Evolutionary conservation across 2,329 filamentous ascomycete genomes (phyloP).

Genomic region (Alternaria postmessia): DNA sequence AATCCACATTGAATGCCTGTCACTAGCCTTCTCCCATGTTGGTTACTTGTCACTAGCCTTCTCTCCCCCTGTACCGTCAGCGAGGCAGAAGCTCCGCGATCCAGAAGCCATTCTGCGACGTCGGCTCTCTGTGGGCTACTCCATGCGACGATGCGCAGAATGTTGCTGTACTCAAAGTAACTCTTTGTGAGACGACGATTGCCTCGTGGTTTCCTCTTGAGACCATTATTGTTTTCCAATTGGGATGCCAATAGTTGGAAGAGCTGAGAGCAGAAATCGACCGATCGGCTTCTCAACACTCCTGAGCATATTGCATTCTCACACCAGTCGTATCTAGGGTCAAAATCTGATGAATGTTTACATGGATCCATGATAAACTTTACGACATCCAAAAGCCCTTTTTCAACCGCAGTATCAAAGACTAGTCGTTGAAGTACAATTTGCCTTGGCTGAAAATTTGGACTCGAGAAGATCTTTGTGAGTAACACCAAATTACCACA

Average conservation of each 20-base stretch:
- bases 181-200: neutral
- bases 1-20: neutral
- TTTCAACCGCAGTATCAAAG: neutral
- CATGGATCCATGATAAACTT: neutral
- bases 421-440: neutral
- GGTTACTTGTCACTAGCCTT: too few relatives aligned
- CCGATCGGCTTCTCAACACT: neutral
- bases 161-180: neutral
- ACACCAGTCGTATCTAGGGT: neutral
- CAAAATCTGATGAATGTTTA: neutral
- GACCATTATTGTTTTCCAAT: neutral
- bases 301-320: neutral
- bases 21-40: too few relatives aligned
- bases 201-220: too few relatives aligned
- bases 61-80: neutral
- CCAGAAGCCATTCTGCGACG: conserved; percentile 3
- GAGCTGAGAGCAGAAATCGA: neutral
- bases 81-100: neutral
- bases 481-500: neutral
- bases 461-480: neutral
- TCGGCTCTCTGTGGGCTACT: conserved; percentile 8
- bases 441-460: neutral
- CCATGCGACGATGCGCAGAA: neutral
- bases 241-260: neutral
- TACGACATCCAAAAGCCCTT: neutral